Percentiles rank a stretch among this genome's conserved stretches.
These are phyloP conservation scores for Bipolaris cookei DNA, from an alignment of 2,329 filamentous ascomycete species.

Conservation along the genomic window DNA sequence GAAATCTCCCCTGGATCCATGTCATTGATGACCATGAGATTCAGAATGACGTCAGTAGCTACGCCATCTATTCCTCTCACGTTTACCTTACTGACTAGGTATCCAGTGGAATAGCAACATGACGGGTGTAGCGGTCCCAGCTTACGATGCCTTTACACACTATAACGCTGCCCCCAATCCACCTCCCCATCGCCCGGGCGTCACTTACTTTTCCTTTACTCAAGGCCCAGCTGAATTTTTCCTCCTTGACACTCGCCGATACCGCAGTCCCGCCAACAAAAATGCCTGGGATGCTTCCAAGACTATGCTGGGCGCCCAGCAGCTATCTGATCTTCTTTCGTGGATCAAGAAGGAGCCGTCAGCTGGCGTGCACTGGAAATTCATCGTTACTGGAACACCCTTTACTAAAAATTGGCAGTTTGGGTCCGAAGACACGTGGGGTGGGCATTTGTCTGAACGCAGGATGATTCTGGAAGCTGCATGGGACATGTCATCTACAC, in stretches of 20 bases:
- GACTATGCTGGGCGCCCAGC: conserved; percentile 83
- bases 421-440: conserved; percentile 90
- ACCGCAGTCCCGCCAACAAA: conserved; percentile 72
- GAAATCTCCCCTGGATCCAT: conserved; percentile 94
- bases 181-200: conserved; percentile 66
- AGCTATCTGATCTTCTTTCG: conserved; percentile 77
- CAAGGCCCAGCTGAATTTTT: conserved; percentile 95
- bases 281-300: conserved; percentile 70
- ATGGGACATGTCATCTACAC: conserved; percentile 78
- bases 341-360: conserved; percentile 78
- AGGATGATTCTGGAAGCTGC: conserved; percentile 82
- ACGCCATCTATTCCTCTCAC: too few relatives aligned
- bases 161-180: conserved; percentile 90
- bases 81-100: too few relatives aligned
- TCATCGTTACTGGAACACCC: conserved; percentile 86
- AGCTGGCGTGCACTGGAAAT: conserved; percentile 86
- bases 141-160: conserved; percentile 81
- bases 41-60: conserved; percentile 69
- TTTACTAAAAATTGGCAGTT: conserved; percentile 98
- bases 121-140: conserved; percentile 78
- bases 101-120: conserved; percentile 74
- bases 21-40: conserved; percentile 98
- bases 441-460: conserved; percentile 84
- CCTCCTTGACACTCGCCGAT: conserved; percentile 88
- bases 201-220: conserved; percentile 87